phyloP scores from a whole-genome alignment of 345 rosid genomes.

The Draba incana region DNA sequence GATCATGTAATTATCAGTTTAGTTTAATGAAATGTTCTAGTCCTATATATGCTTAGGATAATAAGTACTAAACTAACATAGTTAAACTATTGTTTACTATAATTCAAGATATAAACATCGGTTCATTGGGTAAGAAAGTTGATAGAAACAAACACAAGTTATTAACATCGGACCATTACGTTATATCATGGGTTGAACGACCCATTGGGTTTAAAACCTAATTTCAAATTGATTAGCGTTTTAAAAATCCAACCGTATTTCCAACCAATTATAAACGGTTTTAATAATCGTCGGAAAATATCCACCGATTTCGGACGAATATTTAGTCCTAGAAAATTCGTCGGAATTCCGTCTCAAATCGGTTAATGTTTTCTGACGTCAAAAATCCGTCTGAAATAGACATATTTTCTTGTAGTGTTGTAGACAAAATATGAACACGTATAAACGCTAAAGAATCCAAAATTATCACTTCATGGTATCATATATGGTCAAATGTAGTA shows the following conservation, averaged over 20 bases:
- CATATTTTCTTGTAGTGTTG: too few relatives aligned
- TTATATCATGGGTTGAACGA: slow-evolving; percentile 6
- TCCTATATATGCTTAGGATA: slow-evolving; percentile 1
- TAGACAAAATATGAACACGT: slow-evolving; percentile 3
- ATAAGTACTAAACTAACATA: slow-evolving; percentile 14
- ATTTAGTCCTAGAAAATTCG: too few relatives aligned
- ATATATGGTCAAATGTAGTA: not conserved
- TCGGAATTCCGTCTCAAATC: too few relatives aligned
- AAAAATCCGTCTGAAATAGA: too few relatives aligned
- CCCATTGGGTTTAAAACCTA: slow-evolving; percentile 4
- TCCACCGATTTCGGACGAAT: too few relatives aligned
- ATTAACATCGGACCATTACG: slow-evolving; percentile 19
- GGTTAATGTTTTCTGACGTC: too few relatives aligned
- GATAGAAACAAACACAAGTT: slow-evolving; percentile 25
- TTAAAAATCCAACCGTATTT: too few relatives aligned
- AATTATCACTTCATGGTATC: slow-evolving; percentile 3
- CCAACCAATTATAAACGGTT: too few relatives aligned
- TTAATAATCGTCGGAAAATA: too few relatives aligned
- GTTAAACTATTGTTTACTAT: slow-evolving; percentile 10
- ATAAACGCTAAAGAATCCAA: not conserved
- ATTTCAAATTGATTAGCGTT: too few relatives aligned
- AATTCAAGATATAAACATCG: slow-evolving; percentile 24
- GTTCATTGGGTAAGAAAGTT: slow-evolving; percentile 38
- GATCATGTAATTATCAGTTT: slow-evolving; percentile 27
- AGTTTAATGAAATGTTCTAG: slow-evolving; percentile 22